Evolutionary conservation across 2,329 filamentous ascomycete species (phyloP).

Genomic region (Diaporthe citri): DNA sequence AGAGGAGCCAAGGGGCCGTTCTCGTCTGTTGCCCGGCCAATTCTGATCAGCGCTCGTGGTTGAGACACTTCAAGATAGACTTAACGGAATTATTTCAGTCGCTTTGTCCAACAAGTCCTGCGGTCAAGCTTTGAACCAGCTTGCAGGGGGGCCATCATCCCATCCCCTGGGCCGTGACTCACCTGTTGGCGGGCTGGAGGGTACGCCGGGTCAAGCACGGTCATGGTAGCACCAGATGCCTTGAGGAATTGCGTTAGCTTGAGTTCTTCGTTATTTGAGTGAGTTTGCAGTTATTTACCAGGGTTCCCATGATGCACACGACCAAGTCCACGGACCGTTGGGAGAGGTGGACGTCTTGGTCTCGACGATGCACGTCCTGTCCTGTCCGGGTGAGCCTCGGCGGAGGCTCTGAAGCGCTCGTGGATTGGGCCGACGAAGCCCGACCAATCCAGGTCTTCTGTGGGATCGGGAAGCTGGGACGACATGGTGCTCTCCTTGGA

Average conservation of each 20-base stretch:
- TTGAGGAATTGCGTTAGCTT: conserved; percentile 53
- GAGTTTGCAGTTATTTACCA: conserved; percentile 22
- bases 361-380: conserved; percentile 64
- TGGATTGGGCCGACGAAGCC: conserved; percentile 77
- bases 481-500: conserved; percentile 25
- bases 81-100: conserved; percentile 23
- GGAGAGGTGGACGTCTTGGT: conserved; percentile 59
- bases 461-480: conserved; percentile 70
- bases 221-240: conserved; percentile 70
- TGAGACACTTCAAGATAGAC: conserved; percentile 80
- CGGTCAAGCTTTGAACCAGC: not conserved
- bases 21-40: conserved; percentile 78
- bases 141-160: not conserved
- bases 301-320: conserved; percentile 81
- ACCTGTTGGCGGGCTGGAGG: conserved; percentile 80
- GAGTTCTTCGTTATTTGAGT: not conserved
- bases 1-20: conserved; percentile 65
- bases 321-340: conserved; percentile 80
- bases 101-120: no score
- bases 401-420: conserved; percentile 76
- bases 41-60: conserved; percentile 77
- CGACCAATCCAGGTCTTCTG: conserved; percentile 75
- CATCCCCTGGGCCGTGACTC: not conserved
- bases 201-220: conserved; percentile 83
- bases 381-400: conserved; percentile 74